These are phyloP conservation scores for Cryphonectria japonica DNA, from an alignment of 2,329 filamentous ascomycete species.

Conservation along the genomic window DNA sequence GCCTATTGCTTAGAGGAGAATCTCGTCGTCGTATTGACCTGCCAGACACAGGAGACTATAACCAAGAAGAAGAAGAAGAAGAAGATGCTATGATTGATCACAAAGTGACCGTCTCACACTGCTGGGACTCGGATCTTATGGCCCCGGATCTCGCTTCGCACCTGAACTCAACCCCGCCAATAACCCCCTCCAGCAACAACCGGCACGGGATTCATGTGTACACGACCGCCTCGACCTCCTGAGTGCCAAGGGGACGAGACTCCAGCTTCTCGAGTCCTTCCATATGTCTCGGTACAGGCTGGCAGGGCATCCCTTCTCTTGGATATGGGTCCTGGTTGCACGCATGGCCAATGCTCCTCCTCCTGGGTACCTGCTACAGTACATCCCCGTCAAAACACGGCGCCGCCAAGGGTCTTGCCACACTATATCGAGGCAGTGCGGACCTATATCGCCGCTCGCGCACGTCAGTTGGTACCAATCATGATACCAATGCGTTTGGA, in stretches of 20 bases:
- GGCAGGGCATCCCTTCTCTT: conserved; percentile 9
- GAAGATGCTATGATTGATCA: not conserved
- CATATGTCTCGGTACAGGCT: not conserved
- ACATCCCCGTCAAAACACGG: conserved; percentile 17
- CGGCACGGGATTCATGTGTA: not conserved
- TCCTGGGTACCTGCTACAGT: conserved; percentile 1
- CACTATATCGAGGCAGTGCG: conserved; percentile 4
- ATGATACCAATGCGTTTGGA: not conserved
- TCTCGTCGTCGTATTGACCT: not conserved
- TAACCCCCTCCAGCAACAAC: not conserved
- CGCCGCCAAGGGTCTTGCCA: conserved; percentile 18
- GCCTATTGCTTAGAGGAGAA: not conserved
- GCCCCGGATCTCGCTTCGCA: conserved; percentile 78
- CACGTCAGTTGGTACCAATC: not conserved
- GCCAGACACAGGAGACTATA: not conserved
- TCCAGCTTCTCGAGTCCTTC: not conserved
- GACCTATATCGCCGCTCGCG: conserved; percentile 7
- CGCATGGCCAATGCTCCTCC: conserved; percentile 16
- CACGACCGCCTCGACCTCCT: not conserved
- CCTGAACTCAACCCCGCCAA: not conserved
- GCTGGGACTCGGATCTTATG: conserved; percentile 88
- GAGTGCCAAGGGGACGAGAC: not conserved
- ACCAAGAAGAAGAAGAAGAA: not conserved
- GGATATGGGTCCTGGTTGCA: conserved; percentile 4
- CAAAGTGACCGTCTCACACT: not conserved